A percentile compares a stretch with the other conserved stretches of the same genome.
These are phyloP conservation scores for Botrytis porri DNA, from an alignment of 2,329 filamentous ascomycete genomes.

Conservation along the genomic window DNA sequence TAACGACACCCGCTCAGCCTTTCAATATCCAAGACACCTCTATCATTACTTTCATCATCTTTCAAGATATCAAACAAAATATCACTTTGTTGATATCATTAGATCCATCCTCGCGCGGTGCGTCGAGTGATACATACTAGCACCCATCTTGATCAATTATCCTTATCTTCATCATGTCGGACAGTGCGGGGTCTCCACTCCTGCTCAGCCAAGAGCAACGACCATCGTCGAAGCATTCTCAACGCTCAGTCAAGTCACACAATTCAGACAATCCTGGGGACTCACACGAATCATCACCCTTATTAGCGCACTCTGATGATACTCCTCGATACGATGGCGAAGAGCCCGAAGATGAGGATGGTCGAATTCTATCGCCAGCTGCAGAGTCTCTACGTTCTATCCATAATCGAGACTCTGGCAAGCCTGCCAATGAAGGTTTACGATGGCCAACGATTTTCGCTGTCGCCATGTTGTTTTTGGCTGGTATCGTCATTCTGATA, in stretches of 20 bases:
- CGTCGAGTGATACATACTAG: constrained; percentile 17
- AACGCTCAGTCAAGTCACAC: neutral
- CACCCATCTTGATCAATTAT: neutral
- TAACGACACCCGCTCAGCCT: neutral
- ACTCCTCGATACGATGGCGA: constrained; percentile 36
- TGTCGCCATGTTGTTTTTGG: constrained; percentile 60
- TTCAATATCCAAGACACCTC: neutral
- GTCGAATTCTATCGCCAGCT: constrained; percentile 35
- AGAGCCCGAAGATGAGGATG: constrained; percentile 28
- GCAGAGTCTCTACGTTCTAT: constrained; percentile 39
- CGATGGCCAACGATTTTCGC: constrained; percentile 80
- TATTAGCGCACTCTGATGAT: constrained; percentile 36
- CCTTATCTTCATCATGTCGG: constrained; percentile 14
- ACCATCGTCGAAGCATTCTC: constrained; percentile 18
- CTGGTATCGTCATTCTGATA: constrained; percentile 67
- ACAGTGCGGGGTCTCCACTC: constrained; percentile 18
- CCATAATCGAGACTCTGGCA: constrained; percentile 34
- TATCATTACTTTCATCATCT: neutral
- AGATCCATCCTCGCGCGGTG: constrained; percentile 17
- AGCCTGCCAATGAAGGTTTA: constrained; percentile 41
- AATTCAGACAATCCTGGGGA: neutral
- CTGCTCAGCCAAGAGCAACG: constrained; percentile 16
- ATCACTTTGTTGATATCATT: neutral
- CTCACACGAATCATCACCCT: constrained; percentile 38
- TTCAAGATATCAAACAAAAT: neutral